Percentiles rank a stretch among this genome's conserved stretches.
These are phyloP conservation scores for Gynostemma pentaphyllum DNA, from an alignment of 306 rosid species.

Conservation along the genomic window DNA sequence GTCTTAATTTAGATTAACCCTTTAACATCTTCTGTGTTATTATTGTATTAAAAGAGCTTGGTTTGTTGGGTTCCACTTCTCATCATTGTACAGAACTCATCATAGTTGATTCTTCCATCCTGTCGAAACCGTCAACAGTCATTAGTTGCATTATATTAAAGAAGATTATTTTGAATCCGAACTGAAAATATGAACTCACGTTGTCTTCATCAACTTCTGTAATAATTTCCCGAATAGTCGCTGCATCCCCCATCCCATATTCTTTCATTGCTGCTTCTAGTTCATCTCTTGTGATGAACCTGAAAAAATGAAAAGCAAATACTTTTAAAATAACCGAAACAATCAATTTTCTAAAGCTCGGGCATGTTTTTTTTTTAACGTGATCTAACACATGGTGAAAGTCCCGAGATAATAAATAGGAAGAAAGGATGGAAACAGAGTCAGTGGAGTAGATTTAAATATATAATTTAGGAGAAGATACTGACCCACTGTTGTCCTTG, in stretches of 20 bases:
- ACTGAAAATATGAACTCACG: slow-evolving; percentile 22
- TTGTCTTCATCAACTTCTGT: slow-evolving; percentile 86
- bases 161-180: background rate
- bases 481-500: slow-evolving; percentile 68
- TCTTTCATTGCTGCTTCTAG: slow-evolving; percentile 76
- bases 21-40: background rate
- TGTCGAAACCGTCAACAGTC: slow-evolving; percentile 12
- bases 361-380: no score
- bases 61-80: slow-evolving; percentile 72
- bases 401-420: no score
- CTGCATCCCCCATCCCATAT: slow-evolving; percentile 70
- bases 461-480: slow-evolving; percentile 6
- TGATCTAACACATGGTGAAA: no score
- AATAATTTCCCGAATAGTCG: slow-evolving; percentile 66
- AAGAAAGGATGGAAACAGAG: no score
- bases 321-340: background rate
- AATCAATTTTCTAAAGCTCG: background rate
- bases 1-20: background rate
- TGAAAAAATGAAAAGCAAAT: slow-evolving; percentile 14
- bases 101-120: slow-evolving; percentile 90
- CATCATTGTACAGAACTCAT: slow-evolving; percentile 84
- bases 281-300: slow-evolving; percentile 85
- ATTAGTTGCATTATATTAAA: background rate
- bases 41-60: slow-evolving; percentile 35
- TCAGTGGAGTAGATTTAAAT: background rate